phyloP scores from a whole-genome alignment of 345 rosid genomes.

The Populus pruinosa region DNA sequence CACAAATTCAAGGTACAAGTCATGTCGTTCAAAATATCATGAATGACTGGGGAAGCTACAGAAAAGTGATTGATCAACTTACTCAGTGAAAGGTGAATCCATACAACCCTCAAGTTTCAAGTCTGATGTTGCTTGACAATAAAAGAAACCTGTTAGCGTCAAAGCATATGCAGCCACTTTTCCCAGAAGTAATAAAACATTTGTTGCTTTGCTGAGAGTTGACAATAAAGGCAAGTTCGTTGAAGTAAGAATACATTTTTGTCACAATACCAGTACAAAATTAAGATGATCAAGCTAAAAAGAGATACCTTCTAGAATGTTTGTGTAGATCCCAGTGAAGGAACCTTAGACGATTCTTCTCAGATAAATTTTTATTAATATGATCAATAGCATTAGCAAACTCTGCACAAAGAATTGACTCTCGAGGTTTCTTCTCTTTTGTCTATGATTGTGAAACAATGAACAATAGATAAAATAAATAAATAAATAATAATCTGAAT shows the following conservation, averaged over 20 bases:
- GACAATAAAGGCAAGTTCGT: slow-evolving; percentile 12
- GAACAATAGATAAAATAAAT: slow-evolving; percentile 3
- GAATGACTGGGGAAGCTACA: background rate
- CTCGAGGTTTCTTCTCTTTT: slow-evolving; percentile 80
- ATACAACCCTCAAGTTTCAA: slow-evolving; percentile 47
- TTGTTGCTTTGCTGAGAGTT: slow-evolving; percentile 67
- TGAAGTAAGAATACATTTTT: slow-evolving; percentile 3
- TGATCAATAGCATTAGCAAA: slow-evolving; percentile 93
- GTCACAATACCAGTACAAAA: background rate
- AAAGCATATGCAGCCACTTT: slow-evolving; percentile 79
- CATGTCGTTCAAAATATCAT: background rate
- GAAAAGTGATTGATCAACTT: slow-evolving; percentile 32
- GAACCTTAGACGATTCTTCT: slow-evolving; percentile 67
- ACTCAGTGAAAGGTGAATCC: slow-evolving; percentile 55
- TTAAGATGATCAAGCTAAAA: background rate
- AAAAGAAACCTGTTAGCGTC: slow-evolving; percentile 83
- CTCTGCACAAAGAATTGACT: slow-evolving; percentile 87
- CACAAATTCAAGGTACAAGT: background rate
- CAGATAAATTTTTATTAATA: slow-evolving; percentile 82
- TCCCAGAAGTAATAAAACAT: slow-evolving; percentile 69
- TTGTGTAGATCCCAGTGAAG: slow-evolving; percentile 93
- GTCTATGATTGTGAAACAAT: slow-evolving; percentile 37
- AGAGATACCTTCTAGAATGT: slow-evolving; percentile 68
- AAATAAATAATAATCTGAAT: slow-evolving; percentile 4
- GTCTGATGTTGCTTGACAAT: slow-evolving; percentile 66